phyloP scores from a whole-genome alignment of 192 early-diverging fungal genomes.

The Entomortierella parvispora region DNA sequence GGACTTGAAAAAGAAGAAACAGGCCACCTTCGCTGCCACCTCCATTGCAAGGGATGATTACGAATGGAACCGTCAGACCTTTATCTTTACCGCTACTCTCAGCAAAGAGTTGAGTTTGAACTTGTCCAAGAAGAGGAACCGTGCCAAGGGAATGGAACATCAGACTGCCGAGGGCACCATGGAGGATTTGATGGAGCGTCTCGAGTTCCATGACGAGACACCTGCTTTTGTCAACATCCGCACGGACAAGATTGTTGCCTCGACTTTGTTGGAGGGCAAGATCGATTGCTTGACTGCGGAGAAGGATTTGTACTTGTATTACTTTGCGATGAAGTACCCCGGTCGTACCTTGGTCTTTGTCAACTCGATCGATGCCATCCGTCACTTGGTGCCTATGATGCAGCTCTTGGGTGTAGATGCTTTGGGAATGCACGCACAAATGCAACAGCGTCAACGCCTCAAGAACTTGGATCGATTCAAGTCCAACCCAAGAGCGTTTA shows the following conservation, averaged over 20 bases:
- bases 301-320: constrained; percentile 90
- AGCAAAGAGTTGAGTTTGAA: constrained; percentile 61
- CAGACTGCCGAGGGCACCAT: constrained; percentile 33
- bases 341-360: constrained; percentile 95
- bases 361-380: constrained; percentile 94
- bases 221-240: constrained; percentile 85
- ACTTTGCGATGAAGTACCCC: constrained; percentile 86
- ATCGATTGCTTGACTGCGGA: constrained; percentile 88
- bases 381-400: constrained; percentile 87
- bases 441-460: constrained; percentile 95
- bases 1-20: constrained; percentile 6
- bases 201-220: constrained; percentile 79
- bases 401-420: constrained; percentile 77
- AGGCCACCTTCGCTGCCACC: constrained; percentile 6
- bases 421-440: constrained; percentile 91
- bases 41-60: constrained; percentile 29
- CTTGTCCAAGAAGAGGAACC: constrained; percentile 56
- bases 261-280: constrained; percentile 78
- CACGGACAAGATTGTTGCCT: constrained; percentile 71
- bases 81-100: constrained; percentile 95
- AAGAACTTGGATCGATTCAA: constrained; percentile 94
- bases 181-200: constrained; percentile 77
- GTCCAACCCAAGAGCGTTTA: constrained; percentile 73
- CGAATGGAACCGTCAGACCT: constrained; percentile 73
- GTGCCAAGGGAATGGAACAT: constrained; percentile 24